These are phyloP conservation scores for Fusarium liriodendri DNA, from an alignment of 2,329 filamentous ascomycete species.

Conservation along the genomic window DNA sequence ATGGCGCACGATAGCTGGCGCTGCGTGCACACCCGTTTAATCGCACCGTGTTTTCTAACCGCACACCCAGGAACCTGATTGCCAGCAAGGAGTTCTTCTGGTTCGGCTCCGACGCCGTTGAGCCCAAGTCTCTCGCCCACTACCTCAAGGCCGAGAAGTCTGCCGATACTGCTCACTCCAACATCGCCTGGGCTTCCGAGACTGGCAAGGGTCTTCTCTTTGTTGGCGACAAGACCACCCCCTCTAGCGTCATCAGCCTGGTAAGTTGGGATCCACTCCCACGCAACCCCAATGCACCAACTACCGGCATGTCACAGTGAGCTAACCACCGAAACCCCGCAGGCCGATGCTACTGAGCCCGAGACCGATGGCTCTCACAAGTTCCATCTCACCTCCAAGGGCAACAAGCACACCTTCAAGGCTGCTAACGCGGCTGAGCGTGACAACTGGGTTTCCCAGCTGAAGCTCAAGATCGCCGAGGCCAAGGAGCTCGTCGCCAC, in stretches of 20 bases:
- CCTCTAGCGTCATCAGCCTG: constrained; percentile 85
- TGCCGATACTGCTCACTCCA: constrained; percentile 77
- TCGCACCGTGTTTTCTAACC: constrained; percentile 36
- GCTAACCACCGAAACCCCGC: constrained; percentile 16
- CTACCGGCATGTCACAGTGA: constrained; percentile 29
- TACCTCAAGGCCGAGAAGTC: constrained; percentile 94
- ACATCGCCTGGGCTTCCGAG: constrained; percentile 89
- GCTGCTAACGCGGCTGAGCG: constrained; percentile 79
- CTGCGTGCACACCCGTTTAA: no score
- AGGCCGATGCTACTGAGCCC: constrained; percentile 76
- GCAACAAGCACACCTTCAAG: constrained; percentile 96
- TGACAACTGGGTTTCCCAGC: constrained; percentile 89
- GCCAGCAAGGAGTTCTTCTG: constrained; percentile 96
- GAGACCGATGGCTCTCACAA: constrained; percentile 80
- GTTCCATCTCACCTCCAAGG: constrained; percentile 86
- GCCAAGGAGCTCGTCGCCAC: constrained; percentile 83
- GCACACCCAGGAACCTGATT: constrained; percentile 76
- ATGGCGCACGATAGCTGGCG: neutral
- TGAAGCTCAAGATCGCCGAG: constrained; percentile 85
- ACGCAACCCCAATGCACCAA: constrained; percentile 14
- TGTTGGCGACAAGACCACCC: constrained; percentile 86
- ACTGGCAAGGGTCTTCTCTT: constrained; percentile 96
- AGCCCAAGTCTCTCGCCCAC: constrained; percentile 76
- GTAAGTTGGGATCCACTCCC: constrained; percentile 63
- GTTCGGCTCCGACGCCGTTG: constrained; percentile 79